Base-by-base conservation (phyloP, 495 filamentous ascomycete species). In the Hypoxylon lenormandii region DNA sequence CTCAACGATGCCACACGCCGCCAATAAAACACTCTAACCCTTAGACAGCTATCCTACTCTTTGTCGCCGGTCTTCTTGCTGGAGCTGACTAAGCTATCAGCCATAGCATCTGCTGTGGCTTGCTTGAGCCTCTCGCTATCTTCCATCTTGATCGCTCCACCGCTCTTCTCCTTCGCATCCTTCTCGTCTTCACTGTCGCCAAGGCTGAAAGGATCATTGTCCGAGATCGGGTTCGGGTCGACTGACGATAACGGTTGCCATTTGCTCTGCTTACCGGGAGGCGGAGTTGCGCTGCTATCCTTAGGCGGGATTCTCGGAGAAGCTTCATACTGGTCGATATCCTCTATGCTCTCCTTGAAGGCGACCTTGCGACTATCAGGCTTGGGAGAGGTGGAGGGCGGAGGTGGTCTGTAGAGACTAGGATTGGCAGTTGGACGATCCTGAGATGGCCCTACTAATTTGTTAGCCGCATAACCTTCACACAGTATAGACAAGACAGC, bases 101-200 rank as follows among this genome's bases (percentile, higher is more conserved):
- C 79, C 84, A 87, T 87, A 28, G 86, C 86, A 75, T 91, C 89
- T 37, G 84, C 85, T 21, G 89, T 90, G 5, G 89, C 87, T 77
- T 89, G 84, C 80, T 92, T 91, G 69, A 91, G 71, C 72, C 87
- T 83, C 64, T 92, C 90, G 18, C 79, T 81, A 75, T 92, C 91
- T 65, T 91, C 88, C 60, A 83, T 70, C 62, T 87, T 85, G 61
- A 81, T 80, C 47, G 80, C 82, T 71, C 78, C 82, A 54, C 69
- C 67, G 80, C 80, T 90, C 86, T 76, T 79, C 18, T 82, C 73
- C 77, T 91, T 92, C 13, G 82, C 77, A n/a, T 93, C 93, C 64
- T 91, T 90, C 78, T 98, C 96, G 50, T 98, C 95, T 62, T 96
- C 92, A 70, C 93, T 97, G 72, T 98, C 95, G 1, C 95, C 95